Conservation (phyloP, 2,329 filamentous ascomycete genomes). For the Grosmannia huntii region DNA sequence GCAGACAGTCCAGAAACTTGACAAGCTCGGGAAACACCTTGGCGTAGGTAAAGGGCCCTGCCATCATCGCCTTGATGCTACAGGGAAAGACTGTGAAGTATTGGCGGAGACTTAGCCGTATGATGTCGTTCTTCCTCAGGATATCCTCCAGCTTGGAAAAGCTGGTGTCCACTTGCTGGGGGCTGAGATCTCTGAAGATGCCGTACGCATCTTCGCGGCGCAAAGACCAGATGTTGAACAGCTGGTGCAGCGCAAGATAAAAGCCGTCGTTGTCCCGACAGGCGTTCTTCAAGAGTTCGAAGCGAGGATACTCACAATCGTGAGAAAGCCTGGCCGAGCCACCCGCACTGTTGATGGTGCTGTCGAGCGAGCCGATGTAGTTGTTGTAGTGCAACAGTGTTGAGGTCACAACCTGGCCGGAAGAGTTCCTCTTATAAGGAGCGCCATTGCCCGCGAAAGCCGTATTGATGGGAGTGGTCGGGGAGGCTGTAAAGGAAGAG, state of each 20-base stretch:
- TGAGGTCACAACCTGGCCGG: neutral
- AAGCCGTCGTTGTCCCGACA: slow-evolving; percentile 43
- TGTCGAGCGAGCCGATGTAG: neutral
- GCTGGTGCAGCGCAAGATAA: slow-evolving; percentile 53
- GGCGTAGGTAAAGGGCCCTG: slow-evolving; percentile 11
- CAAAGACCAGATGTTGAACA: slow-evolving; percentile 45
- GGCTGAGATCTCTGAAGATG: slow-evolving; percentile 18
- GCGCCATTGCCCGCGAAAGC: no score
- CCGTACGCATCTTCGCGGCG: slow-evolving; percentile 22
- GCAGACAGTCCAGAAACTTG: slow-evolving; percentile 30
- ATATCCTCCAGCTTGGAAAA: slow-evolving; percentile 23
- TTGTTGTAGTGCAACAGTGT: neutral
- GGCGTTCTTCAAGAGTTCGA: slow-evolving; percentile 43
- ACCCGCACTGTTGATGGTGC: neutral
- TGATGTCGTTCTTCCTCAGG: slow-evolving; percentile 24
- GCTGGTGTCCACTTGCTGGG: slow-evolving; percentile 17
- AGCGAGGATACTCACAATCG: slow-evolving; percentile 31
- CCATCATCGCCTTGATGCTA: slow-evolving; percentile 8
- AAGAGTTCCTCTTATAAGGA: neutral
- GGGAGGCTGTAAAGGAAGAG: neutral
- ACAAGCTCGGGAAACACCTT: slow-evolving; percentile 23
- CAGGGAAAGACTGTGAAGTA: slow-evolving; percentile 27
- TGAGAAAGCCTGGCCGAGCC: neutral
- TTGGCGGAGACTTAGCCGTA: slow-evolving; percentile 16
- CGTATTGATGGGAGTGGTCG: neutral